Percentiles rank a stretch among this genome's conserved stretches.
phyloP scores from a whole-genome alignment of 371 early-diverging fungal genomes.

The Blakeslea trispora region DNA sequence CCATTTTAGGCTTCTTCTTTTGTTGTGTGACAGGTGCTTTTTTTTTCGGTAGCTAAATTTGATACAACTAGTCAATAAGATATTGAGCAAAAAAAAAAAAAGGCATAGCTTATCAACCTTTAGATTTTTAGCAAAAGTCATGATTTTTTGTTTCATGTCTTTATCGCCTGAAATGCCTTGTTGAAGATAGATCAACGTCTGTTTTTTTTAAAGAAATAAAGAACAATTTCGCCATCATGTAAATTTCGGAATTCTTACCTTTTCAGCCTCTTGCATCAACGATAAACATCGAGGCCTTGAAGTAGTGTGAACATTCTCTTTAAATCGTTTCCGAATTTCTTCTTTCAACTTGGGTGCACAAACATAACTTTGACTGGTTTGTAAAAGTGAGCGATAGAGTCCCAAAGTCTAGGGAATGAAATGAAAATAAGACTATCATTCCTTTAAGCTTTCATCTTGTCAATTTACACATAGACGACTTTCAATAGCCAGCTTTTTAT shows the following conservation, averaged over 20 bases:
- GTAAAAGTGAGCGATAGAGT: conserved; percentile 22
- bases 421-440: no score
- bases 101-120: conserved; percentile 1
- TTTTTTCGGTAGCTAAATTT: not conserved
- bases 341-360: conserved; percentile 7
- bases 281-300: conserved; percentile 12
- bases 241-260: no score
- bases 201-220: not conserved
- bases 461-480: not conserved
- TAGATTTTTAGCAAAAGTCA: not conserved
- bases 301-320: conserved; percentile 10
- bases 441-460: not conserved
- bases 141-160: not conserved
- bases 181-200: conserved; percentile 12
- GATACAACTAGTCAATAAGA: no score
- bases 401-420: conserved; percentile 19
- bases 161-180: conserved; percentile 4
- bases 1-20: conserved; percentile 5
- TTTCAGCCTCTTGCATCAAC: conserved; percentile 15
- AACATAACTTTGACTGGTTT: conserved; percentile 14
- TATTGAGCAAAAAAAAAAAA: no score
- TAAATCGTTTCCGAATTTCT: conserved; percentile 12
- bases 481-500: not conserved
- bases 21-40: not conserved
- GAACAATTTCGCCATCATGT: no score